Conservation (phyloP, 2,329 filamentous ascomycete genomes). For the Curvularia eragrostidis region DNA sequence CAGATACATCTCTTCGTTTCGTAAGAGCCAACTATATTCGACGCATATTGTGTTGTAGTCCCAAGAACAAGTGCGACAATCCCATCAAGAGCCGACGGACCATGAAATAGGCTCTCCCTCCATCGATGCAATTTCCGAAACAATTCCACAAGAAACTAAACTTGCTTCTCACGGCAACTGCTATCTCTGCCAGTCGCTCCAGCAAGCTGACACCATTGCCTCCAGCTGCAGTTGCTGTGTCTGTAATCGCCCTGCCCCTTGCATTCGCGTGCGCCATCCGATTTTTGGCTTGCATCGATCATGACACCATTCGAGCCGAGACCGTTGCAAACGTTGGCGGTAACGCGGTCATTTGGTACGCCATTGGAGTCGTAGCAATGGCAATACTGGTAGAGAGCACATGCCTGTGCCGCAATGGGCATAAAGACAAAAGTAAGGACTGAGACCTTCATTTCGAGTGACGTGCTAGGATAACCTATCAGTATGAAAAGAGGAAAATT, state of each 20-base stretch:
- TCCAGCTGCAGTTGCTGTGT: not conserved
- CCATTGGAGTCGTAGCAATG: not conserved
- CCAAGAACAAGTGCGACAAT: not conserved
- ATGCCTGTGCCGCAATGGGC: not conserved
- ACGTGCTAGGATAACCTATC: not conserved
- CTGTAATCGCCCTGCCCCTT: not conserved
- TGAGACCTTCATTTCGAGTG: conserved; percentile 1
- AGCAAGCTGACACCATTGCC: not conserved
- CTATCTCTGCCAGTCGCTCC: not conserved
- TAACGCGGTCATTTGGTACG: not conserved
- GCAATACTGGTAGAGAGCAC: not conserved
- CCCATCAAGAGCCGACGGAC: not conserved
- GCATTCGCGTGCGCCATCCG: not conserved
- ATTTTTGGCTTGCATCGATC: not conserved
- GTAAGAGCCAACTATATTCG: not conserved
- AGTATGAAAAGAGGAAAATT: not conserved
- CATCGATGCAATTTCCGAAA: not conserved
- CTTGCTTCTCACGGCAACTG: not conserved
- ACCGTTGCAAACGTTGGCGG: not conserved
- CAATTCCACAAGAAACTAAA: not conserved
- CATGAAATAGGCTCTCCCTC: not conserved
- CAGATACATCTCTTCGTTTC: not conserved
- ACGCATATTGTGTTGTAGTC: not conserved
- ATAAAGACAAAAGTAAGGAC: not conserved
- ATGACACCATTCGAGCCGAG: not conserved